Base-by-base conservation (phyloP, 345 rosid genomes). In the Brassica nigra region DNA sequence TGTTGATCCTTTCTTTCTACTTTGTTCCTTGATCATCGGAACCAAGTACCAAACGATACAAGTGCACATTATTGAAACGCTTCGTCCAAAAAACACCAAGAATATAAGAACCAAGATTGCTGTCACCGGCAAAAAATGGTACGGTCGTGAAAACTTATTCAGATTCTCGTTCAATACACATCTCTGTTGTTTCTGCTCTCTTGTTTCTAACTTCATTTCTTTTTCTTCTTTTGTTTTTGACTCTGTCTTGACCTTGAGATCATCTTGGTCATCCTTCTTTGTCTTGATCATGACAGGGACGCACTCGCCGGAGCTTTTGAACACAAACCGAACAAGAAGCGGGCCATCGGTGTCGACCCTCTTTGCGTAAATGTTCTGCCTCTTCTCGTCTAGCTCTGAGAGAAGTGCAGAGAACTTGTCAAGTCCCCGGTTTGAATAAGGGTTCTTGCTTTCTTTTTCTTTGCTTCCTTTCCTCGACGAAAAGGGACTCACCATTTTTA, bases 371-470 rank as follows among this genome's bases (percentile, higher is more conserved):
- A 93, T 87, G 80, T 79, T 76, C 74, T 85, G 86, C 77, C 81
- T 85, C 80, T 85, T 90, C 86, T 87, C 86, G 10, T 88, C 89
- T 0, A 92, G 87, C 15, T 91, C 90, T 0, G 90, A 82, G 66
- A 91, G 23, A 33, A 91, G 94, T 3, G 87, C 84, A 10, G 92
- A 85, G 85, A 93, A 93, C 61, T 87, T 93, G 49, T 89, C 94
- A 3, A 88, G 93, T 61, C 97, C 96, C 0, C 83, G 89, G 5
- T 47, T 68, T 2, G 97, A 84, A 68, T 86, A 93, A 0, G 97
- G 98, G 85, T 93, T 93, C 80, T 87, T 82, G 76, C 15, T 18
- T 18, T 18, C 18, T 18, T 18, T 76, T 73, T 77, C 36, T 33
- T 33, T 33, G 36, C 36, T 33, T 33, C 36, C 75, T 77, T 66